Percentiles rank a stretch among this genome's conserved stretches.
phyloP scores from a whole-genome alignment of 495 filamentous ascomycete genomes.

The Clohesyomyces aquaticus region DNA sequence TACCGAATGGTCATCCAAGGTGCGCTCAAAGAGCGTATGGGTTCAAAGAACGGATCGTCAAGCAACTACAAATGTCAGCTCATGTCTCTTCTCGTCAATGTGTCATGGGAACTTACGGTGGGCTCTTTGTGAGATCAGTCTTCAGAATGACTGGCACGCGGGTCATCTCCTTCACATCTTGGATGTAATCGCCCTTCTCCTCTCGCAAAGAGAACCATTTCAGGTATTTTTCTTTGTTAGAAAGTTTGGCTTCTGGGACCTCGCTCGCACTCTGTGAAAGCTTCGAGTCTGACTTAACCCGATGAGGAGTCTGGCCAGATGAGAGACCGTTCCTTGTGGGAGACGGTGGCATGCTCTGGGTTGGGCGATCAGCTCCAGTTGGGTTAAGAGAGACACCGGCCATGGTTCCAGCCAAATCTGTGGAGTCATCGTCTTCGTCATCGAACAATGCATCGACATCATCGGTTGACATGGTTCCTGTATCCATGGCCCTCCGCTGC shows the following conservation, averaged over 20 bases:
- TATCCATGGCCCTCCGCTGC: slow-evolving; percentile 87
- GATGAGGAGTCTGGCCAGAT: slow-evolving; percentile 72
- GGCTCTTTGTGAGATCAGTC: slow-evolving; percentile 97
- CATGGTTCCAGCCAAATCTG: slow-evolving; percentile 77
- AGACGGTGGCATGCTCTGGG: slow-evolving; percentile 94
- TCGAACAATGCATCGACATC: slow-evolving; percentile 93
- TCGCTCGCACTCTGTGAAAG: slow-evolving; percentile 73
- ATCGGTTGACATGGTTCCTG: slow-evolving; percentile 84
- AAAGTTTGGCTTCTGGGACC: slow-evolving; percentile 74
- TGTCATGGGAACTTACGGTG: slow-evolving; percentile 98
- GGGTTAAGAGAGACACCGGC: slow-evolving; percentile 79
- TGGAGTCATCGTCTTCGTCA: slow-evolving; percentile 82
- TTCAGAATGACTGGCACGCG: slow-evolving; percentile 94
- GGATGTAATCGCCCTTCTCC: slow-evolving; percentile 92
- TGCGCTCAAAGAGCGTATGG: slow-evolving; percentile 77
- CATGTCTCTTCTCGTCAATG: no score
- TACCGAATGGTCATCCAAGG: not conserved
- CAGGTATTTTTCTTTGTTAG: slow-evolving; percentile 94
- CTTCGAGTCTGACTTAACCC: slow-evolving; percentile 90
- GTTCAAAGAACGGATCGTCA: slow-evolving; percentile 97
- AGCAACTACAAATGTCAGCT: slow-evolving; percentile 64
- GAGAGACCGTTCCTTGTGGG: slow-evolving; percentile 76
- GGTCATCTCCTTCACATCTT: slow-evolving; percentile 97
- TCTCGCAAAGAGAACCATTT: slow-evolving; percentile 88
- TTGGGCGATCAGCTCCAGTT: slow-evolving; percentile 69